A percentile compares a stretch with the other conserved stretches of the same genome.
These are phyloP conservation scores for Dendrobium catenatum DNA, from an alignment of 106 monocot species.

Conservation along the genomic window DNA sequence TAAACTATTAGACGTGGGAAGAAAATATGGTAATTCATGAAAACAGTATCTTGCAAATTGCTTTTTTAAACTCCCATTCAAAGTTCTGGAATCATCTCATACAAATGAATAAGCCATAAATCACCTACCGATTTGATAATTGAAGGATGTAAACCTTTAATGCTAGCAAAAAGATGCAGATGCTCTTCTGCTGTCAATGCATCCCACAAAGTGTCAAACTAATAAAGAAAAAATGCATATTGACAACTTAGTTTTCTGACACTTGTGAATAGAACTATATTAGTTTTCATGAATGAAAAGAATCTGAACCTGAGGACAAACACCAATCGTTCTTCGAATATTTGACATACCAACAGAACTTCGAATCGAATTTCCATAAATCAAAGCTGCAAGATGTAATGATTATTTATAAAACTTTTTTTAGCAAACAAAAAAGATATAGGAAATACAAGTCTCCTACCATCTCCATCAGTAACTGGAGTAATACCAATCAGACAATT, in stretches of 20 bases:
- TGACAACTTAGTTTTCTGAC: neutral
- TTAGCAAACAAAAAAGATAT: no score
- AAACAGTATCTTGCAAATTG: neutral
- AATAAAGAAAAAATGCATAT: conserved; percentile 4
- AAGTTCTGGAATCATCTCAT: neutral
- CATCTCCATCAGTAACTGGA: conserved; percentile 86
- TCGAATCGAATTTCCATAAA: conserved; percentile 79
- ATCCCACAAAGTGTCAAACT: conserved; percentile 98
- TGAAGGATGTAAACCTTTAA: conserved; percentile 75
- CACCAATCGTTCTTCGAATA: conserved; percentile 77
- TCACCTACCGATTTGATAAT: conserved; percentile 63
- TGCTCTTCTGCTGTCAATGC: conserved; percentile 80
- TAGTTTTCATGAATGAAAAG: neutral
- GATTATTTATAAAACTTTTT: neutral
- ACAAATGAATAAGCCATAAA: conserved; percentile 1
- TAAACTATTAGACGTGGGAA: neutral
- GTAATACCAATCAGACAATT: conserved; percentile 92
- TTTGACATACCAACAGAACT: conserved; percentile 82
- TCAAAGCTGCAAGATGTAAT: conserved; percentile 45
- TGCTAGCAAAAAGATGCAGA: conserved; percentile 73
- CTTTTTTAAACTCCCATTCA: neutral
- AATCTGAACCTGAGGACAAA: conserved; percentile 76
- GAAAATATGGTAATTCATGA: neutral
- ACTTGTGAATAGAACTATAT: neutral
- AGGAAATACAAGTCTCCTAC: conserved; percentile 23